Percentiles rank a stretch among this genome's conserved stretches.
Conservation (phyloP, 2,329 filamentous ascomycete species). For the Sclerotiophoma versabilis region DNA sequence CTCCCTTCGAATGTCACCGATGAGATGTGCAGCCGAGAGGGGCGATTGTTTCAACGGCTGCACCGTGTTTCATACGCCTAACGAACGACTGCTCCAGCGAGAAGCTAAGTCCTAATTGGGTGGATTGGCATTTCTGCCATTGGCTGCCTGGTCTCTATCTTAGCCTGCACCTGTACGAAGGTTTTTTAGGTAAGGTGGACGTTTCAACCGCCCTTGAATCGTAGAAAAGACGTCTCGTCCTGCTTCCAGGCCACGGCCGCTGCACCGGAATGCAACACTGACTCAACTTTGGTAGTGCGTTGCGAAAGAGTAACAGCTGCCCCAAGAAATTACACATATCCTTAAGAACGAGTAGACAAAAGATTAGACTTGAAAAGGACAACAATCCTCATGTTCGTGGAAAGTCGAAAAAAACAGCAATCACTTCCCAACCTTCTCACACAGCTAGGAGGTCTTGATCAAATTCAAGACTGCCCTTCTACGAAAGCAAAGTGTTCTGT, state of each 20-base stretch:
- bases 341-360: neutral
- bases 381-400: neutral
- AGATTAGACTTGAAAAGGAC: neutral
- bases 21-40: conserved; percentile 16
- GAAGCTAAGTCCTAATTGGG: conserved; percentile 17
- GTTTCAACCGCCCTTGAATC: conserved; percentile 16
- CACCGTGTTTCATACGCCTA: conserved; percentile 25
- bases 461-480: too few relatives aligned
- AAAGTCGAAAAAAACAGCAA: too few relatives aligned
- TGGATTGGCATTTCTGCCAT: conserved; percentile 10
- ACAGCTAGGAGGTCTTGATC: too few relatives aligned
- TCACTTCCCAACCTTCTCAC: too few relatives aligned
- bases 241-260: conserved; percentile 11
- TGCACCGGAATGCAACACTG: conserved; percentile 5
- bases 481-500: too few relatives aligned
- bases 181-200: neutral
- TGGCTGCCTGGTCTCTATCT: conserved; percentile 14
- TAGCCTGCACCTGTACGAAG: conserved; percentile 21
- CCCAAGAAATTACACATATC: neutral
- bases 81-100: conserved; percentile 5
- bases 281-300: neutral
- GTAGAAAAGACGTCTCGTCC: neutral
- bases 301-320: neutral
- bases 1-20: conserved; percentile 3
- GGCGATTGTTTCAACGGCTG: conserved; percentile 29